Evolutionary conservation across 441 rosid genomes (phyloP), one percentile per base, ranked within the genome.

Genomic region (Hura crepitans): DNA sequence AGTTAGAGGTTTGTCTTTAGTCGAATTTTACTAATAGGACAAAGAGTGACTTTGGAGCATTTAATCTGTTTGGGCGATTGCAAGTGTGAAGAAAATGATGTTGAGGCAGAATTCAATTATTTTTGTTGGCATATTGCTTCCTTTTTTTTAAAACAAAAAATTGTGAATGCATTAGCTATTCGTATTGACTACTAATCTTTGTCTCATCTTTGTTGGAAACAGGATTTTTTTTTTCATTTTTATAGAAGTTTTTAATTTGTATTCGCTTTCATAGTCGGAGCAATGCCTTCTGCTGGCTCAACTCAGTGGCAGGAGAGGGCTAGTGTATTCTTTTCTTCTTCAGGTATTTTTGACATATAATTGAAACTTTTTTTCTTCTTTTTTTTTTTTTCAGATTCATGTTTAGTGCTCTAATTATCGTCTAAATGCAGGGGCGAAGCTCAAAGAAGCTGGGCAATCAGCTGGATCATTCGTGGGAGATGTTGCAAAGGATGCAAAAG

Each of bases 271-370:
- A 45, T 62, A 71, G 69, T 67, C 37, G 74, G 80, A 73, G 67
- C 82, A 77, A 88, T 92, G 98, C 85, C 94, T 81, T 83, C 96
- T 50, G 83, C 84, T 9, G 69, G 70, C 73, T 85, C 93, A 76
- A 90, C 88, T 42, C 97, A 75, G 81, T 91, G 96, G 98, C 94
- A 89, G 74, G 96, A 91, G 75, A 87, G 74, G 81, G 89, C 98
- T 42, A 89, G 74, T 73, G 89, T 81, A 35, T 91, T 93, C 78
- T 85, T 93, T 79, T 91, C 97, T 74, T 87, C 95, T 53, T 91
- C 98, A 56, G 97, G 98, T 93, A 74, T 39, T 43, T 39, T 15
- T 63, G 70, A 5, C 33, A 13, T 61, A 7, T 60, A 66, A 27
- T 17, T 69, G 72, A 0, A 51, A 28, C 51, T n/a, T 6, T 23